Evolutionary conservation across 164 flowering plant species (phyloP), one percentile per base, ranked within the genome.

Genomic region (Protea cynaroides): DNA sequence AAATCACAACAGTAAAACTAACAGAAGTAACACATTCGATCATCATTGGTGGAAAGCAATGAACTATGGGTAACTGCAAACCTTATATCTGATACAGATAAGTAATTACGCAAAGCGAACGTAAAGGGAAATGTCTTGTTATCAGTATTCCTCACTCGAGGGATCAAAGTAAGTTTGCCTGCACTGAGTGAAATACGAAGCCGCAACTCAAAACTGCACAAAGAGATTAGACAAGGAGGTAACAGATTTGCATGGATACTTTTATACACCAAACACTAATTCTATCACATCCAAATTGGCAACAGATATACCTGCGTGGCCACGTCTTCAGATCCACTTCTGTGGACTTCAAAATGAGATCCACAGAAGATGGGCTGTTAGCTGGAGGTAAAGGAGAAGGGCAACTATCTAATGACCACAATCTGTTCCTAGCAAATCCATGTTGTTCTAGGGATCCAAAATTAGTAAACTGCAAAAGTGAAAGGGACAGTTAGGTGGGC

Each of bases 81-180:
- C 98, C 96, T 89, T 82, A 92, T 79, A 69, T 92, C 96, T 50
- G 96, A 92, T 19, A 92, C 88, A 18, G 86, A 82, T 7, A 92
- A 75, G 73, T 87, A 82, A 71, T 85, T 92, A 25, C 82, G 81
- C 57, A 85, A 66, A 0, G 89, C 85, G 72, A 88, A 82, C 38
- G 73, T 83, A 68, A 89, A 89, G 8, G 91, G 74, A 71, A 92
- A 88, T 38, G 91, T 47, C 77, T 77, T 89, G 78, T n/a, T 81
- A 64, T 88, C 91, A 1, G 74, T 81, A 65, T 92, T 92, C 64
- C 96, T 81, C 66, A 92, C 86, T 18, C 96, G 92, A 63, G 98
- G 86, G 65, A 85, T 85, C 80, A 92, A 57, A 58, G 84, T 85
- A 53, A 92, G 87, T 74, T 86, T 86, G 50, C 88, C 85, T 63